These are phyloP conservation scores for Groenewaldozyma auringiensis DNA, from an alignment of 1,139 yeast species.

Conservation along the genomic window DNA sequence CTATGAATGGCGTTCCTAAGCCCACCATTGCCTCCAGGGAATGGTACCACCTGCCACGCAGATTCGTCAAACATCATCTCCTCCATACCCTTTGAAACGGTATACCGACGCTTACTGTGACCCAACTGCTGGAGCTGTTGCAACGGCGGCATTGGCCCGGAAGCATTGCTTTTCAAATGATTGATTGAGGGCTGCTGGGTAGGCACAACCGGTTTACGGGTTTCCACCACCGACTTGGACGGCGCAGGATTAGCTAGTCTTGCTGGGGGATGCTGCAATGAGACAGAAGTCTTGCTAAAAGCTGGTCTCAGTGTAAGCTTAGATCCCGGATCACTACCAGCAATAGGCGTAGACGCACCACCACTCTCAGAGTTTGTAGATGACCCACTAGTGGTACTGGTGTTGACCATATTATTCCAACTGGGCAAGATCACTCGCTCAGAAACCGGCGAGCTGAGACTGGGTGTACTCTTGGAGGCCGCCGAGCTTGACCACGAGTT, in stretches of 20 bases:
- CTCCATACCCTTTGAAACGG: background rate
- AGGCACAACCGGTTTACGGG: constrained; percentile 11
- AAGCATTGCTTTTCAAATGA: constrained; percentile 7
- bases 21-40: constrained; percentile 82
- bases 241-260: constrained; percentile 21
- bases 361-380: background rate
- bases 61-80: constrained; percentile 51
- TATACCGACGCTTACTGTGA: constrained; percentile 1
- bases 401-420: background rate
- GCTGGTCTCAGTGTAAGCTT: background rate
- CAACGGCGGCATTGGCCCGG: constrained; percentile 1
- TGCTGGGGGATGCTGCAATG: constrained; percentile 16
- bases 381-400: background rate
- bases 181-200: constrained; percentile 14
- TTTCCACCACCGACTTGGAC: constrained; percentile 14
- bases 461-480: background rate
- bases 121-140: too few species aligned
- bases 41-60: constrained; percentile 65
- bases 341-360: background rate
- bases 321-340: background rate
- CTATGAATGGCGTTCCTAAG: constrained; percentile 74
- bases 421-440: background rate
- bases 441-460: background rate
- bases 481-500: background rate
- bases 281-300: background rate